Base-by-base conservation (phyloP, 2,329 filamentous ascomycete genomes). In the Ophiosphaerella korrae region DNA sequence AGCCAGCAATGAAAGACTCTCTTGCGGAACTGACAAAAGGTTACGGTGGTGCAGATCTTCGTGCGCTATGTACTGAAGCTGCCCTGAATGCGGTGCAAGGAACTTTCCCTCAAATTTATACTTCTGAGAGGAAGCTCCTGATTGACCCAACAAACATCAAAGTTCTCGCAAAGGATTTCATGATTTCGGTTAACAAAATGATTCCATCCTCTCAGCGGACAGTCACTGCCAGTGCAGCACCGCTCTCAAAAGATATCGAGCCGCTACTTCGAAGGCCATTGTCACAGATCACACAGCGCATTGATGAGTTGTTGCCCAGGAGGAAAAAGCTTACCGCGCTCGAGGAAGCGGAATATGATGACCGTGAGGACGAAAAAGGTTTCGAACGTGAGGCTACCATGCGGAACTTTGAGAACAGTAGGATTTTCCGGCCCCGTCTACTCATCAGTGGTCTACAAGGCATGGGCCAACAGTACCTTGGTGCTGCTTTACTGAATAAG, bases 151-250 rank as follows among this genome's bases (percentile, higher is more conserved):
- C 84, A 53, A 90, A 87, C 64, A 96, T 99, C 67, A 86, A 86
- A 50, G 86, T 99, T 33, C 87, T 90, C 37, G 91, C 94, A 4
- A 94, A 94, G 48, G 94, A 99, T 73, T 99, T 99, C 66, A 96
- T 96, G 89, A 83, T 97, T 12, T 96, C 93, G 0, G 87, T 97
- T 69, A 96, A 96, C 78, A 96, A 96, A 75, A 91, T 99, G 76
- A 84, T 97, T 9, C 94, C 94, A 6, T 97, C 94, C 0, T 97
- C 94, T 0, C 91, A 97, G 72, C 83, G 94, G 55, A 93, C 93
- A 40, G 87, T 91, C 0, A 88, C 91, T 3, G 93, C 92, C 11
- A 90, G 88, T 11, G 92, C 93, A 45, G 84, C 88, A 12, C 88
- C 93, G 0, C 77, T 99, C 14, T 90, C 91, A 2, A 87, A 87